Percentiles rank a stretch among this genome's conserved stretches.
Conservation (phyloP, 805 yeast genomes). For the Candida taoyuanica region DNA sequence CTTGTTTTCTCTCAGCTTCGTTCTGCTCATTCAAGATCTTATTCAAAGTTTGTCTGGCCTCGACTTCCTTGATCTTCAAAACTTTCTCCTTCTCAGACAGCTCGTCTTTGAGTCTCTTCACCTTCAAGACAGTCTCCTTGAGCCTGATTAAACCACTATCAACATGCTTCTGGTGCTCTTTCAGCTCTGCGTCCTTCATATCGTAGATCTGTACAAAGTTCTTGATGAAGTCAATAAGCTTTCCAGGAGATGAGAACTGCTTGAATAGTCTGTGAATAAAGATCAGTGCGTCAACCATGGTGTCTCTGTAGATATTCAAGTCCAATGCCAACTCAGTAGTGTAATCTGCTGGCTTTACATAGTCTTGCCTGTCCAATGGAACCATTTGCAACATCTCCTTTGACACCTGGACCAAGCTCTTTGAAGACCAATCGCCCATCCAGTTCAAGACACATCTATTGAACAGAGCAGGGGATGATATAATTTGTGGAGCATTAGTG, state of each 20-base stretch:
- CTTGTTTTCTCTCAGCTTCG: conserved; percentile 87
- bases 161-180: conserved; percentile 66
- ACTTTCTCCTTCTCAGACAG: conserved; percentile 49
- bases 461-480: conserved; percentile 82
- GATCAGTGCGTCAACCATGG: conserved; percentile 43
- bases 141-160: conserved; percentile 70
- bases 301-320: conserved; percentile 34
- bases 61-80: conserved; percentile 53
- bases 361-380: conserved; percentile 50
- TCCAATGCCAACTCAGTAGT: conserved; percentile 7
- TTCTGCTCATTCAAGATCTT: conserved; percentile 80
- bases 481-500: conserved; percentile 37
- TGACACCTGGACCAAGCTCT: conserved; percentile 49
- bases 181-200: conserved; percentile 44
- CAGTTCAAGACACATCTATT: conserved; percentile 85
- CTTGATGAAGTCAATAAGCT: conserved; percentile 46
- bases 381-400: conserved; percentile 34
- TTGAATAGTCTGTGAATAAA: conserved; percentile 36
- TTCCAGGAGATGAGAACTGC: conserved; percentile 43
- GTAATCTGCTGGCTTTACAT: conserved; percentile 30
- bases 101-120: conserved; percentile 50
- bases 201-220: conserved; percentile 41
- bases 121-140: conserved; percentile 71
- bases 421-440: conserved; percentile 79
- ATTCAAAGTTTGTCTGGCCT: conserved; percentile 68